A percentile compares a stretch with the other conserved stretches of the same genome.
Conservation (phyloP, 2,329 filamentous ascomycete species). For the Xylaria sp. region DNA sequence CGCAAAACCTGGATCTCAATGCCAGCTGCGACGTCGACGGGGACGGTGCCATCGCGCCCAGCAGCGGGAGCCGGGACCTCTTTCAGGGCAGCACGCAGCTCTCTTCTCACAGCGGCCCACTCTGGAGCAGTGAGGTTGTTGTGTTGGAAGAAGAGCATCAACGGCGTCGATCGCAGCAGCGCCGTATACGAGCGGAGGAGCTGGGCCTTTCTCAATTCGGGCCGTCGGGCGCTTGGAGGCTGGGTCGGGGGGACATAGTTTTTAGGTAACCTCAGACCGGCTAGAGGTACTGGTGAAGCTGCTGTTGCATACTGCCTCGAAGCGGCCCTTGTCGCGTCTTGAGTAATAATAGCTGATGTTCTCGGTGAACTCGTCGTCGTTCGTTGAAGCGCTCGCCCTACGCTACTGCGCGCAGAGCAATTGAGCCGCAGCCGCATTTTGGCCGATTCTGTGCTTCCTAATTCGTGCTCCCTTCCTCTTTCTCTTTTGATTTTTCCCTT, state of each 20-base stretch:
- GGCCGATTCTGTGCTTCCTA: constrained; percentile 4
- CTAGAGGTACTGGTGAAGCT: constrained; percentile 38
- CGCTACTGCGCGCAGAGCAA: constrained; percentile 42
- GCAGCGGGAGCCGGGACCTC: constrained; percentile 53
- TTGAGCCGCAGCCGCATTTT: constrained; percentile 46
- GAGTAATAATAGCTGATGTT: constrained; percentile 32
- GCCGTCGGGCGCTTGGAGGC: constrained; percentile 86
- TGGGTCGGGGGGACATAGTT: constrained; percentile 74
- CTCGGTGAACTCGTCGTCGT: constrained; percentile 37
- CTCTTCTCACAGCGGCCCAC: constrained; percentile 77
- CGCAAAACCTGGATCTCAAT: constrained; percentile 86
- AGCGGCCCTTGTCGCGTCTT: constrained; percentile 32
- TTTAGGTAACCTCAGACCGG: constrained; percentile 53
- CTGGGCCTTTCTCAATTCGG: constrained; percentile 91
- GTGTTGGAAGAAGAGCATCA: constrained; percentile 85
- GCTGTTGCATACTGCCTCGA: constrained; percentile 48
- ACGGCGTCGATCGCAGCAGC: constrained; percentile 82
- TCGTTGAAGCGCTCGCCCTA: constrained; percentile 41
- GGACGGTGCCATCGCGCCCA: constrained; percentile 53
- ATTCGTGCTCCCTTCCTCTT: not conserved
- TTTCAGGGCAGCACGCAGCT: constrained; percentile 65
- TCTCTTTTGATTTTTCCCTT: not conserved
- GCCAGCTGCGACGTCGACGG: constrained; percentile 63
- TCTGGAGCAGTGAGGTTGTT: constrained; percentile 77
- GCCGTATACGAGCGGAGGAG: constrained; percentile 87